Base-by-base conservation (phyloP, 2,329 filamentous ascomycete species). In the Fusarium dimerum region DNA sequence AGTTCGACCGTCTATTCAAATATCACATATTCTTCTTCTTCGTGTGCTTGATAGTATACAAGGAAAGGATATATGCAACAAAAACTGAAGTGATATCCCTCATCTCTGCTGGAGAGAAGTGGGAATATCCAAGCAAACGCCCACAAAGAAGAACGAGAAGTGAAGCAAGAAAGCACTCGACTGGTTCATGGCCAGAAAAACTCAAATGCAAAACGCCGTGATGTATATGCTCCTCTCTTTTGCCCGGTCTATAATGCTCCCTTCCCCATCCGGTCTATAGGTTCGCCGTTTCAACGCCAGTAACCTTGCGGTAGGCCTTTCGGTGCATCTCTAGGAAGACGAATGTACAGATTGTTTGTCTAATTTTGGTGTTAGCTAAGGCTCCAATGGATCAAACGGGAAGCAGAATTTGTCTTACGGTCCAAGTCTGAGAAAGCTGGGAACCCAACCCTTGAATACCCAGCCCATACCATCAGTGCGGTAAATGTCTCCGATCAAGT, bases 381-480 rank as follows among this genome's bases (percentile, higher is more conserved):
- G 15, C n/a, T 43, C 9, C 15, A 15, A 60, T 65, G 47, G 61
- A 55, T 43, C n/a, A 10, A n/a, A 39, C 15, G 13, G 5, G 43
- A 6, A 7, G 29, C 40, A 13, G 45, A 40, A 43, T 29, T 40
- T 18, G 15, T 18, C 81, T 73, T 72, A 84, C 78, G 84, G 84
- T 65, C 84, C 84, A 45, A 88, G 72, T 53, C 85, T 74, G 57
- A 87, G 75, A 67, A 87, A 87, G 62, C 82, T 85, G n/a, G 91
- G 91, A 43, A 92, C 85, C 90, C 90, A 95, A 55, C 91, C 91
- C 71, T 90, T 89, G 74, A 95, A 95, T 81, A 93, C 87, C 91
- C 91, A 96, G 42, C 80, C 73, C 45, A 89, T 70, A 2, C 91
- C 91, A 67, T 95, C 89, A 16, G 81, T 75, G 49, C 77, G 80